phyloP scores from a whole-genome alignment of 345 rosid species.

The Citropsis articulata region DNA sequence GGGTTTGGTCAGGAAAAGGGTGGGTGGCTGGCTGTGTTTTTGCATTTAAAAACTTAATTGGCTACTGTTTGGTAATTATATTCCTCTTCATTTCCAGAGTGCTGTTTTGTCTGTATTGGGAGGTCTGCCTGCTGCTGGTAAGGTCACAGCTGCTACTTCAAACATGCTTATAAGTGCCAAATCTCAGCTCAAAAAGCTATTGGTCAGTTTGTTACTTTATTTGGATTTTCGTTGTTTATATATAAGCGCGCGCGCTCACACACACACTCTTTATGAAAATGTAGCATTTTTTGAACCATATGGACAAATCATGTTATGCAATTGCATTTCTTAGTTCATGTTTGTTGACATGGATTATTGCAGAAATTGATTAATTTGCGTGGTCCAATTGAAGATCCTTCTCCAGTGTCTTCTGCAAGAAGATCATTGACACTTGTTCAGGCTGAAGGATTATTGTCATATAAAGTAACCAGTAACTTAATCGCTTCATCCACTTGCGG shows the following conservation, averaged over 20 bases:
- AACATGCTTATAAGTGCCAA: conserved; percentile 52
- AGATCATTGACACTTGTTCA: conserved; percentile 64
- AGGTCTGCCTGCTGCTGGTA: conserved; percentile 43
- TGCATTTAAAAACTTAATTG: conserved; percentile 1
- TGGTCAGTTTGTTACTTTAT: conserved; percentile 50
- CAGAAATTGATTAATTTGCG: conserved; percentile 72
- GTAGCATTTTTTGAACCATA: conserved; percentile 6
- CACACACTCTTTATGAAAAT: conserved; percentile 9
- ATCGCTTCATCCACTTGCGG: conserved; percentile 74
- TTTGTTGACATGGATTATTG: conserved; percentile 38
- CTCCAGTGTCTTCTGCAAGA: conserved; percentile 68
- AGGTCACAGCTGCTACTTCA: conserved; percentile 31
- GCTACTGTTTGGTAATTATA: conserved; percentile 20
- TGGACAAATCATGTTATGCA: conserved; percentile 7
- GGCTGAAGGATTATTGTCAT: conserved; percentile 72
- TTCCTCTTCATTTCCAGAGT: conserved; percentile 44
- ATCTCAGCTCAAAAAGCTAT: conserved; percentile 74
- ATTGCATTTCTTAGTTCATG: conserved; percentile 25
- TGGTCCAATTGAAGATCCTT: conserved; percentile 90
- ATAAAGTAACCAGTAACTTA: conserved; percentile 67
- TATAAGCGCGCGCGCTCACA: accelerated
- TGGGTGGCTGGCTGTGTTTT: conserved; percentile 5
- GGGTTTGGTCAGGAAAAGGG: background rate
- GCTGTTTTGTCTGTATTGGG: conserved; percentile 68
- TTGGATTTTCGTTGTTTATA: conserved; percentile 7